Base-by-base conservation (phyloP, 139 green algal genomes). In the Pedinophyceae sp. region DNA sequence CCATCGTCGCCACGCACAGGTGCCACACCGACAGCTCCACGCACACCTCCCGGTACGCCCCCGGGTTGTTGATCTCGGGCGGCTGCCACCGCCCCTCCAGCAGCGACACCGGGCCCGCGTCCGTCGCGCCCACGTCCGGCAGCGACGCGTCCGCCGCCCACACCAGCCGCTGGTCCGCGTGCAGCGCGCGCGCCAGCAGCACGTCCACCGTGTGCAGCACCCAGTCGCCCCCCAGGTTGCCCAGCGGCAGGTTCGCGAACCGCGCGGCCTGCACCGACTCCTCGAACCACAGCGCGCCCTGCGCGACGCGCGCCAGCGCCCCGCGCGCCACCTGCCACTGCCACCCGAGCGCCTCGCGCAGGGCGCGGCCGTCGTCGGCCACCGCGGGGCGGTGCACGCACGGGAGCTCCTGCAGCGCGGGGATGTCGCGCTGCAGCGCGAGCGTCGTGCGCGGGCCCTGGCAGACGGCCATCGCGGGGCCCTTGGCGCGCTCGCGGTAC, bases 161-260 rank as follows among this genome's bases (percentile, higher is more conserved):
- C 58, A 95, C 76, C 58, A 93, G 59, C 57, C 92, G 75, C 26
- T 67, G 54, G 4, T 69, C 61, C 43, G 87, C 75, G 4, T 75
- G 66, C 54, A 94, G 71, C 28, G 60, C 58, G 24, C 86, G 79
- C 0, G 75, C 80, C 26, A 83, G 81, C 48, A 92, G 72, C 5
- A 80, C 68, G 56, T 97, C 88, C 15, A 75, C 76, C 1, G 70
- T 68, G 54, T 77, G 64, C 7, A 81, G 29, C 5, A 71, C 41
- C 81, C 73, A 89, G 66, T 91, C 81, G 1, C 20, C n/a, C 0
- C 69, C 76, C 43, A 96, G 68, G 60, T 82, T 81, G 22, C 69
- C 62, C 13, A 93, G 54, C 10, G 84, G 83, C 55, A 89, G 71
- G 65, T 93, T 81, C 2, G 80, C 78, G 50, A 95, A 96, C 43